Evolutionary conservation across 2,329 filamentous ascomycete genomes (phyloP).

Genomic region (Ophiosphaerella narmari): DNA sequence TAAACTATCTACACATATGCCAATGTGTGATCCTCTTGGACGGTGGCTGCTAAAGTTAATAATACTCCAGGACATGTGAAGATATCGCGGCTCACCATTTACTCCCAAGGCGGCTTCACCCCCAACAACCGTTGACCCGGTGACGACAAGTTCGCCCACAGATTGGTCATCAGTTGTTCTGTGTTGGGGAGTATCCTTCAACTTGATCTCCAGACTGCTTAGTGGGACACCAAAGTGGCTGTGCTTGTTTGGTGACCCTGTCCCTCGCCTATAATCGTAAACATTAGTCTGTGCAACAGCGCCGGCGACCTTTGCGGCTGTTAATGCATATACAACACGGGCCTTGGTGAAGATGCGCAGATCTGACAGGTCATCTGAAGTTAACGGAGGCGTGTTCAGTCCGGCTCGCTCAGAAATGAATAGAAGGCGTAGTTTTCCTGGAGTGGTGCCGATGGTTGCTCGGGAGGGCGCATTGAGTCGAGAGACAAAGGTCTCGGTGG

Average conservation of each 20-base stretch:
- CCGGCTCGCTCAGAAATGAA: conserved; percentile 77
- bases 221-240: conserved; percentile 83
- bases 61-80: not conserved
- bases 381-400: conserved; percentile 65
- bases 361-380: conserved; percentile 73
- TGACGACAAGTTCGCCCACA: conserved; percentile 66
- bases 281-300: conserved; percentile 85
- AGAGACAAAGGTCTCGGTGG: conserved; percentile 66
- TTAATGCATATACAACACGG: conserved; percentile 82
- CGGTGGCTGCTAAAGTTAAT: conserved; percentile 55
- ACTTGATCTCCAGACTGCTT: conserved; percentile 76
- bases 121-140: conserved; percentile 74
- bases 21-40: conserved; percentile 75
- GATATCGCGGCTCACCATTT: conserved; percentile 35
- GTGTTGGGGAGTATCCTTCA: conserved; percentile 65
- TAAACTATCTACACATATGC: conserved; percentile 50
- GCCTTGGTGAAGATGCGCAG: conserved; percentile 80
- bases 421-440: conserved; percentile 79
- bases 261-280: conserved; percentile 76
- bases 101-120: conserved; percentile 67
- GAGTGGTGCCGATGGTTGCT: conserved; percentile 63
- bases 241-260: conserved; percentile 45
- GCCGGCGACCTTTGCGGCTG: conserved; percentile 81
- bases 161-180: conserved; percentile 65
- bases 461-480: conserved; percentile 63